These are phyloP conservation scores for Lignosus rhinocerotis DNA, from an alignment of 1,284 basidiomycete species.

Conservation along the genomic window DNA sequence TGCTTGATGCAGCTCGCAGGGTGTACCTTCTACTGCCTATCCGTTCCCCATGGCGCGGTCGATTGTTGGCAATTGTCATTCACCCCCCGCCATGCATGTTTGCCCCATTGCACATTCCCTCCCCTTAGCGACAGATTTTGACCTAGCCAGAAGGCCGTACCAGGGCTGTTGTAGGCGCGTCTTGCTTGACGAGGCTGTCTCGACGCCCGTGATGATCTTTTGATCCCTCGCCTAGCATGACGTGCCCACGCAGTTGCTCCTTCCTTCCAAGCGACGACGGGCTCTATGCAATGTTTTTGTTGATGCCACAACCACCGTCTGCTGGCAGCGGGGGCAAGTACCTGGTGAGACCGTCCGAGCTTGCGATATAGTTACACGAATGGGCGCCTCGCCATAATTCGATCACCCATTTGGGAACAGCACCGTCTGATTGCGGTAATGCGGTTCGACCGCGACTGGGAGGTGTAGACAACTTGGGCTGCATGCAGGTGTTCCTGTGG, in stretches of 20 bases:
- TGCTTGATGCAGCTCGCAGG: too few species aligned
- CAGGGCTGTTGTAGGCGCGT: neutral
- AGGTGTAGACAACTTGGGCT: too few species aligned
- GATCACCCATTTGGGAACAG: slow-evolving; percentile 2
- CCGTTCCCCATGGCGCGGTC: too few species aligned
- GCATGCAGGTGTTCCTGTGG: too few species aligned
- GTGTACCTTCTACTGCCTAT: too few species aligned
- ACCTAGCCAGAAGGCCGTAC: too few species aligned
- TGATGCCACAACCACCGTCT: neutral
- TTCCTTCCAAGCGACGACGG: neutral
- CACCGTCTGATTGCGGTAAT: neutral
- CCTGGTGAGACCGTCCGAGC: neutral
- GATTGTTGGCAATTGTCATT: too few species aligned
- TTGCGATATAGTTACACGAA: neutral
- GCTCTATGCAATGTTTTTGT: neutral
- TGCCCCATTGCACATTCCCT: too few species aligned
- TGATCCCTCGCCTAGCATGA: slow-evolving; percentile 1
- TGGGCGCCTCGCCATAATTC: slow-evolving; percentile 9
- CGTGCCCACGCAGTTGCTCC: neutral
- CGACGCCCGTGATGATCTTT: slow-evolving; percentile 6
- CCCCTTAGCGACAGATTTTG: too few species aligned
- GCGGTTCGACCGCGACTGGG: too few species aligned
- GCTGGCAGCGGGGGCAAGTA: neutral
- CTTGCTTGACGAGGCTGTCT: neutral
- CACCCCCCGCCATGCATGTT: too few species aligned